These are phyloP conservation scores for Cryphonectria nitschkei DNA, from an alignment of 2,329 filamentous ascomycete species.

Conservation along the genomic window DNA sequence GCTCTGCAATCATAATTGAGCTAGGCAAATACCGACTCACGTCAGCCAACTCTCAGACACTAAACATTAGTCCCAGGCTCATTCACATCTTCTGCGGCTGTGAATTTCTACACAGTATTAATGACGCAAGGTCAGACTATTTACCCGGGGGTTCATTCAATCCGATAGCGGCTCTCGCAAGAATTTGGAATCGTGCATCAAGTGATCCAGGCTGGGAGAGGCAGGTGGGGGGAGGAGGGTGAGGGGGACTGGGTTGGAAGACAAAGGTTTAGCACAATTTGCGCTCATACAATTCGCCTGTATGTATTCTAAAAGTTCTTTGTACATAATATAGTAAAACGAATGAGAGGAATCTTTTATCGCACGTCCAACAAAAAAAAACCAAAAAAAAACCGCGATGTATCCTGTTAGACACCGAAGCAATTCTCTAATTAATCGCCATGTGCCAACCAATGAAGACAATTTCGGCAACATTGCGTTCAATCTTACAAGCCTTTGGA, in stretches of 20 bases:
- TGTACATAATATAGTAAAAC: too few species aligned
- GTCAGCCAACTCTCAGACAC: slow-evolving; percentile 10
- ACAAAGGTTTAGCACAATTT: not conserved
- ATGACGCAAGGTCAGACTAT: not conserved
- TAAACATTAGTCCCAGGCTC: not conserved
- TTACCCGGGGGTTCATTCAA: too few species aligned
- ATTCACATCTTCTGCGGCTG: not conserved
- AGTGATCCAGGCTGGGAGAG: too few species aligned
- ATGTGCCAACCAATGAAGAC: not conserved
- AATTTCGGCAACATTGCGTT: not conserved
- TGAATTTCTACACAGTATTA: not conserved
- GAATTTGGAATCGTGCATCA: not conserved
- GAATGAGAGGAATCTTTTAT: too few species aligned
- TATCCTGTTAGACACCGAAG: not conserved
- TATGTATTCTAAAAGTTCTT: too few species aligned
- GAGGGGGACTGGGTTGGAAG: too few species aligned
- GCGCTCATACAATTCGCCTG: too few species aligned
- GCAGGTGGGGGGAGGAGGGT: too few species aligned
- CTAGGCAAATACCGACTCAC: slow-evolving; percentile 7
- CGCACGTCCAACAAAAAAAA: too few species aligned
- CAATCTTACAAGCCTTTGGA: not conserved
- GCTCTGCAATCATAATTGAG: not conserved
- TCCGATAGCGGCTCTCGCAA: not conserved
- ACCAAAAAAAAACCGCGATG: not conserved
- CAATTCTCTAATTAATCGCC: not conserved